These are phyloP conservation scores for Coniochaeta sp. DNA, from an alignment of 2,329 filamentous ascomycete genomes.

Conservation along the genomic window DNA sequence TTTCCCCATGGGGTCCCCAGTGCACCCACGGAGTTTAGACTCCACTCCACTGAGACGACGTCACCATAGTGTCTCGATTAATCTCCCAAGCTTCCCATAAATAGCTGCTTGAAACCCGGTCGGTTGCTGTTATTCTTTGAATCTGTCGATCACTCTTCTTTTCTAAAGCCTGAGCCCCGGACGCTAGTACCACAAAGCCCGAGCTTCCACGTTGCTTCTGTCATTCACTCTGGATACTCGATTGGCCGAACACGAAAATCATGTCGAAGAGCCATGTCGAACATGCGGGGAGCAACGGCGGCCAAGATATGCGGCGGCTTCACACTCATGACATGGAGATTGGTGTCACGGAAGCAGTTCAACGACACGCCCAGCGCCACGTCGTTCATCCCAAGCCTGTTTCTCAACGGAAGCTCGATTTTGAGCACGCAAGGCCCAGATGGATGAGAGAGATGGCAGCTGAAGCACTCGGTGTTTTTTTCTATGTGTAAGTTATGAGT, in stretches of 20 bases:
- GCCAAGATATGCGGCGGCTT: neutral
- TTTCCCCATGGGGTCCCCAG: neutral
- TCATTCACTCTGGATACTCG: neutral
- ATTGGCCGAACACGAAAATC: neutral
- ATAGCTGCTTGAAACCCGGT: neutral
- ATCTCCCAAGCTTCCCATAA: neutral
- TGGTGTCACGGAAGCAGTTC: constrained; percentile 44
- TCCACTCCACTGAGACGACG: neutral
- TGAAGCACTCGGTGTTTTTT: constrained; percentile 50
- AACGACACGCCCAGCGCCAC: constrained; percentile 39
- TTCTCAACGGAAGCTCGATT: constrained; percentile 44
- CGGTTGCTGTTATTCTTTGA: neutral
- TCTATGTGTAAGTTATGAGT: constrained; percentile 34
- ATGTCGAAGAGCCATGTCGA: neutral
- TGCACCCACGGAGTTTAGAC: no score
- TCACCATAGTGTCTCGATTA: neutral
- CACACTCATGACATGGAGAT: constrained; percentile 29
- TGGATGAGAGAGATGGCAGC: constrained; percentile 47
- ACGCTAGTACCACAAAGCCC: no score
- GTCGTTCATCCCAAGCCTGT: constrained; percentile 42
- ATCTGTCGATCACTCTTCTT: neutral
- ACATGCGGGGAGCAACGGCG: neutral
- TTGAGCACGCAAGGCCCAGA: constrained; percentile 43
- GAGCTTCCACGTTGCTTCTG: no score
- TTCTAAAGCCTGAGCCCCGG: neutral